Evolutionary conservation across 192 early-diverging fungal species (phyloP), one percentile per base, ranked within the genome.

Genomic region (Umbelopsis ramanniana): DNA sequence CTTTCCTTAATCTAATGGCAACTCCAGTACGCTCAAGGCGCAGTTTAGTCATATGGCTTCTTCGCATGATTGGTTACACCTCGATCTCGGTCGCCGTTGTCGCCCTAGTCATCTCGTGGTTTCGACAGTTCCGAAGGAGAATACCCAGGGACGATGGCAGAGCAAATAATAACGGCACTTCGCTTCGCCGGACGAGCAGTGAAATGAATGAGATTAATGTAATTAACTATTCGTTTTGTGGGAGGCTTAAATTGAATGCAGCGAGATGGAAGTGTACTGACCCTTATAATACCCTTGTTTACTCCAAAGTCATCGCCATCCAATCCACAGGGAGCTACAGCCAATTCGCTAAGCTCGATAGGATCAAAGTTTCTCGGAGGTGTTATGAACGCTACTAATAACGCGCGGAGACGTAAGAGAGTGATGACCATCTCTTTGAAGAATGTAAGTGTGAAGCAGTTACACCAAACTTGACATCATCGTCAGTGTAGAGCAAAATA

Each of bases 341-440:
- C 77, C 37, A 75, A 72, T 11, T 75, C 80, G 53, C 53, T 77
- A 66, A 73, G 72, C 17, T 72, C 72, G 45, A 78, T 84, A 38
- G 79, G 76, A 22, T 52, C 70, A 60, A 77, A 71, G 50, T 70
- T 77, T 37, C 60, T 78, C 23, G 68, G 72, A 11, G 66, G 68
- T 23, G 45, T 52, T 24, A n/a, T 60, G 43, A 71, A 74, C 71
- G 75, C 76, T 54, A 77, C 76, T 12, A 72, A 72, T 67, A 84
- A 73, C 8, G 78, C 69, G 46, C 80, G 77, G 75, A 82, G 73
- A 77, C 82, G 74, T 72, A 86, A 77, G 66, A 81, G 73, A 68
- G 68, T 80, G 46, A 83, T 90, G 70, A 87, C 88, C 9, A 81
- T 90, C 46, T 90, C 89, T 17, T 66, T 88, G 50, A 90, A 88